Percentiles rank a stretch among this genome's conserved stretches.
phyloP scores from a whole-genome alignment of 2,329 filamentous ascomycete species.

The Leptodontidium sp. region DNA sequence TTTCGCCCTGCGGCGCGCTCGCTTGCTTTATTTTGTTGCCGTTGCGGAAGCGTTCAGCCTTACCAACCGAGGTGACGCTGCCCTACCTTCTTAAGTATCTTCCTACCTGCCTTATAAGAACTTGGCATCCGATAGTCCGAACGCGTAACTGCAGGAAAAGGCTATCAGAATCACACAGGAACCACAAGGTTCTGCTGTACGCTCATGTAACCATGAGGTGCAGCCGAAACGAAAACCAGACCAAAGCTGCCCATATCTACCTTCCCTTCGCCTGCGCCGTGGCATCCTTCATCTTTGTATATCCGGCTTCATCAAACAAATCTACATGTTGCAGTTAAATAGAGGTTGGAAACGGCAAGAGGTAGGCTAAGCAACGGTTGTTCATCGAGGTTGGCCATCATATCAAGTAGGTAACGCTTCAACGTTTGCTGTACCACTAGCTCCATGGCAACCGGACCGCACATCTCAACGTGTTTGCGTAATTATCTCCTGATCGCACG shows the following conservation, averaged over 20 bases:
- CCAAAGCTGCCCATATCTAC: background rate
- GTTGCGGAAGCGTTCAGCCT: conserved; percentile 15
- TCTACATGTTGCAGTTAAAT: background rate
- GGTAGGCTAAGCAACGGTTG: background rate
- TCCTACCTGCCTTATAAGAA: background rate
- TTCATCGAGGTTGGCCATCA: background rate
- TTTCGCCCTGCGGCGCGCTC: background rate
- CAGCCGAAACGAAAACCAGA: background rate
- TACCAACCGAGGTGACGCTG: conserved; percentile 17
- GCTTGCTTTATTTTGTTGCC: conserved; percentile 12
- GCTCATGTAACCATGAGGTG: conserved; percentile 11
- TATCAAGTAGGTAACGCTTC: background rate
- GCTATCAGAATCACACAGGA: conserved; percentile 9
- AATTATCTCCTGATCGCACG: background rate
- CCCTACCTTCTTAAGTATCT: no score
- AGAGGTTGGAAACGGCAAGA: background rate
- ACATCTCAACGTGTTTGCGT: background rate
- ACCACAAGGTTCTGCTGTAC: conserved; percentile 14
- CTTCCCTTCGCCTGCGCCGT: background rate
- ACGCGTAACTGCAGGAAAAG: conserved; percentile 12
- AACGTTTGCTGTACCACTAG: conserved; percentile 10
- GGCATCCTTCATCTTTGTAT: background rate
- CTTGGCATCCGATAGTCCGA: conserved; percentile 3
- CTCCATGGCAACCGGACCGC: background rate
- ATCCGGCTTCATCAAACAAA: background rate